Base-by-base conservation (phyloP, 768 basidiomycete genomes). In the Kwoniella botswanensis region DNA sequence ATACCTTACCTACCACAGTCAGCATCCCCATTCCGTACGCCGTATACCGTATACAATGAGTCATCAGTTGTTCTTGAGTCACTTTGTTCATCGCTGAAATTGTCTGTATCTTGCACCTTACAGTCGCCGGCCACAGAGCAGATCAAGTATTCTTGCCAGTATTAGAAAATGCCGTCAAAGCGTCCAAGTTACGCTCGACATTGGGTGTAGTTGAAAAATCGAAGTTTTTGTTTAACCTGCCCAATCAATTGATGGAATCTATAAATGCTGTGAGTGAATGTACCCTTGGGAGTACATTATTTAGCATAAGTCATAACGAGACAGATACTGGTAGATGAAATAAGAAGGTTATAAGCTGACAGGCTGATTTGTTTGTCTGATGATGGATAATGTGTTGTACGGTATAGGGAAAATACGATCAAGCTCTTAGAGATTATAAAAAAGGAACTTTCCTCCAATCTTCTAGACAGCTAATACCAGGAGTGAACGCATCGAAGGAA, bases 191-290 rank as follows among this genome's bases (percentile, higher is more conserved):
- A 4, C 90, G 93, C 46, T 93, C 92, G 0, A 98, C 97, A 0
- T 88, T 98, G 6, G 91, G 93, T 43, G 93, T 98, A 21, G 98
- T 99, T 74, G 96, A 98, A 76, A 88, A 94, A 54, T 95, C 93
- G 62, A 96, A 95, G 78, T 99, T 98, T 87, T 93, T 98, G 84
- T 98, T 98, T 88, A 98, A 96, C 78, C 87, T 99, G n/a, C 96
- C 97, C 0, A 91, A 91, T 41, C 90, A 91, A 57, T 88, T 99
- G 24, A 87, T 92, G 24, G 96, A 95, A 80, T 91, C 88, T 18
- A 91, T 98, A 63, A 92, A 96, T 82, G 91, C 91, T 68, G 94
- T 95, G 79, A 76, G 90, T 85, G 7, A 35, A 35, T 1, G 35
- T 35, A 35, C 35, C 7, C 5, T 35, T 35, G 35, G 7, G 35